Conservation (phyloP, 495 filamentous ascomycete species). For the Neurospora terricola region DNA sequence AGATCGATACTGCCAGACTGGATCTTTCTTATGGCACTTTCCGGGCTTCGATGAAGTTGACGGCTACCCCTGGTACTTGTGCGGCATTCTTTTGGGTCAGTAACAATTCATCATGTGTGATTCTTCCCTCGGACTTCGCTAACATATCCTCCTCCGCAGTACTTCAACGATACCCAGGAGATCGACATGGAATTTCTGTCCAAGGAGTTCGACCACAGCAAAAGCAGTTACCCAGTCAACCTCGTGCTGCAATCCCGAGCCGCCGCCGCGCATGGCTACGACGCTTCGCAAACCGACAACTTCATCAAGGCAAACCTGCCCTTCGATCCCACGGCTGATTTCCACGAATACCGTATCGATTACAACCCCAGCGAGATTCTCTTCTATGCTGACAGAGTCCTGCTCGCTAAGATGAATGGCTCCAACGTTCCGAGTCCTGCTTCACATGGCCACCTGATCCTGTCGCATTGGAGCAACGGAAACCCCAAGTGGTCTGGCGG, state of each 20-base stretch:
- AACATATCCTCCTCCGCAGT: conserved; percentile 30
- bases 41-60: conserved; percentile 53
- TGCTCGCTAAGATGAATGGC: conserved; percentile 44
- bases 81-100: conserved; percentile 70
- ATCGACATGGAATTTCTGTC: conserved; percentile 73
- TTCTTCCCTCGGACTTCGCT: background rate
- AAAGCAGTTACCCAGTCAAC: conserved; percentile 49
- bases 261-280: conserved; percentile 42
- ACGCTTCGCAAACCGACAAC: conserved; percentile 44
- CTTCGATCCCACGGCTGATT: conserved; percentile 49
- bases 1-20: conserved; percentile 45
- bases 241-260: conserved; percentile 59
- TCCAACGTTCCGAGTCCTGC: conserved; percentile 48
- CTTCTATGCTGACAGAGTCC: conserved; percentile 54
- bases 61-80: conserved; percentile 53
- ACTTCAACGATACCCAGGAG: conserved; percentile 67
- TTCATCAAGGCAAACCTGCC: conserved; percentile 46
- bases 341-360: conserved; percentile 73
- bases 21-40: conserved; percentile 60
- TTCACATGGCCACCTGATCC: conserved; percentile 49
- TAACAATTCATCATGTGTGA: background rate
- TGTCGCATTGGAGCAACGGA: conserved; percentile 75
- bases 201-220: conserved; percentile 39
- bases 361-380: conserved; percentile 49
- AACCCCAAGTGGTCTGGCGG: conserved; percentile 57